A percentile compares a stretch with the other conserved stretches of the same genome.
Conservation (phyloP, 805 yeast genomes). For the Blastobotrys robertii region DNA sequence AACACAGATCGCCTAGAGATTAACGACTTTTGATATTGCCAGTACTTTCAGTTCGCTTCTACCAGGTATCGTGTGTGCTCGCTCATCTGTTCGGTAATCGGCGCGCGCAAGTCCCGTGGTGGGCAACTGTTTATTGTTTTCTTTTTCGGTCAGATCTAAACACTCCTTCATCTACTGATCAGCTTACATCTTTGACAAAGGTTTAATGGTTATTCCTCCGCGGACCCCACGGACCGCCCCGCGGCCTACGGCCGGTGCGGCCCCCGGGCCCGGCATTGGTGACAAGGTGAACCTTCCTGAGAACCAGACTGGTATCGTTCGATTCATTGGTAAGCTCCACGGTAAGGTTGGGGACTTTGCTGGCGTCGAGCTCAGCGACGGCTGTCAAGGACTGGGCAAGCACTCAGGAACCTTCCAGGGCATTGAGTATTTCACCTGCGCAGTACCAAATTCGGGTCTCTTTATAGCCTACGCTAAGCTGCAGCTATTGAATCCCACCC, state of each 20-base stretch:
- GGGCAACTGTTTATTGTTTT: neutral
- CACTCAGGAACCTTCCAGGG: slow-evolving; percentile 82
- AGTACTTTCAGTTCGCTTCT: too few relatives aligned
- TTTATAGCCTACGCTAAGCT: slow-evolving; percentile 41
- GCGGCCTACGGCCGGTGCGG: neutral
- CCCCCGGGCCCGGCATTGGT: slow-evolving; percentile 19
- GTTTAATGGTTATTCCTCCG: too few relatives aligned
- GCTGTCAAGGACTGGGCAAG: slow-evolving; percentile 56
- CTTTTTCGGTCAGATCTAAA: neutral
- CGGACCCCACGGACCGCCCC: too few relatives aligned
- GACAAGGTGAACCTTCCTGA: slow-evolving; percentile 43
- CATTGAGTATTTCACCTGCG: slow-evolving; percentile 52
- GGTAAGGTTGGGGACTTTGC: slow-evolving; percentile 71
- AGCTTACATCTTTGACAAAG: too few relatives aligned
- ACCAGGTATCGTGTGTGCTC: too few relatives aligned
- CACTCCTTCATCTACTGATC: too few relatives aligned
- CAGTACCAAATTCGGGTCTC: slow-evolving; percentile 58
- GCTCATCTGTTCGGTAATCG: too few relatives aligned
- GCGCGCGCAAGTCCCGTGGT: too few relatives aligned
- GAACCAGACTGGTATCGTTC: slow-evolving; percentile 56
- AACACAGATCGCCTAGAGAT: too few relatives aligned
- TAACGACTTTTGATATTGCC: too few relatives aligned
- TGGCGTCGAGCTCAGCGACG: slow-evolving; percentile 77
- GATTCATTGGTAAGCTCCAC: slow-evolving; percentile 63
- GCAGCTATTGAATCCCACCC: too few relatives aligned